Conservation (phyloP, 225 moss, liverwort and hornwort species). For the Antitrichia curtipendula region DNA sequence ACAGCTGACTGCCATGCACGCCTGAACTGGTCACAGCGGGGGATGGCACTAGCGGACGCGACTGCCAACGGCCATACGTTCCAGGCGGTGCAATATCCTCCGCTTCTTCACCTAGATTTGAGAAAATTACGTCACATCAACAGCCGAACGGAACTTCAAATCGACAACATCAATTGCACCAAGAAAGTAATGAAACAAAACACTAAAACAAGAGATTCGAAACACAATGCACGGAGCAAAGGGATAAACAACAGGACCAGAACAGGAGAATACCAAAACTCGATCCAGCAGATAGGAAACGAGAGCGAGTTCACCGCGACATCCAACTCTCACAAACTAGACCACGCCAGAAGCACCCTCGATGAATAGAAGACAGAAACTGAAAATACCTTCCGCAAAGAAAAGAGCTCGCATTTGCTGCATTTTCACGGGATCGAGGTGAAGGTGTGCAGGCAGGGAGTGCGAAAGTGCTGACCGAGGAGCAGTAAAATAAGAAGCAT, state of each 20-base stretch:
- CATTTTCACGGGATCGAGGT: conserved; percentile 92
- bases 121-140: not conserved
- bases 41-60: not conserved
- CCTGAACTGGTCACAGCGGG: not conserved
- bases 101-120: conserved; percentile 45
- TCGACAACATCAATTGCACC: not conserved
- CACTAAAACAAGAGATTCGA: not conserved
- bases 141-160: not conserved
- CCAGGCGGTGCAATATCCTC: conserved; percentile 44
- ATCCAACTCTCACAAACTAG: not conserved
- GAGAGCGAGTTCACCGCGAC: not conserved
- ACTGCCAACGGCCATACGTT: conserved; percentile 22
- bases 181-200: not conserved
- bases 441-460: conserved; percentile 79
- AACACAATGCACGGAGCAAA: not conserved
- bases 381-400: conserved; percentile 44
- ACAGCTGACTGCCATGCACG: conserved; percentile 5
- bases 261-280: not conserved
- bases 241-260: not conserved
- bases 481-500: conserved; percentile 28
- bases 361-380: not conserved
- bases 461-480: conserved; percentile 65
- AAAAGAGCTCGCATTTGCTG: conserved; percentile 95
- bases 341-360: not conserved
- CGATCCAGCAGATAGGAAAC: not conserved